A percentile compares a stretch with the other conserved stretches of the same genome.
phyloP scores from a whole-genome alignment of 1,139 yeast species.

The Hemisphaericaspora subhashii region DNA sequence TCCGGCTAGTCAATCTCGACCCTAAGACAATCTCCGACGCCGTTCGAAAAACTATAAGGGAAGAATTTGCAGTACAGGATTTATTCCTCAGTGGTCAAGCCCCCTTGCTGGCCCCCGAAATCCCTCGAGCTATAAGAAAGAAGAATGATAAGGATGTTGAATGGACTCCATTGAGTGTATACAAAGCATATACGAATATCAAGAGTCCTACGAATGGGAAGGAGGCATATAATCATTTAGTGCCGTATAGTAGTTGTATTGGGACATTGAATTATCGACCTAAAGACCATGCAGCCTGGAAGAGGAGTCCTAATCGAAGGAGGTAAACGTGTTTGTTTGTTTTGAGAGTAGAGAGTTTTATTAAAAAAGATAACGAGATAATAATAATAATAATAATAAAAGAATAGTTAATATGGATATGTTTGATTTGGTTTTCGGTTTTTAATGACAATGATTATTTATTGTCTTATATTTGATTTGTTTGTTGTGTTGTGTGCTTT shows the following conservation, averaged over 20 bases:
- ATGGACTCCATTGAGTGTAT: slow-evolving; percentile 41
- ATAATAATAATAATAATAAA: no score
- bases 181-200: slow-evolving; percentile 36
- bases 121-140: slow-evolving; percentile 20
- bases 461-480: no score
- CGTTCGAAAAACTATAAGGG: slow-evolving; percentile 20
- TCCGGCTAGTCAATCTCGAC: slow-evolving; percentile 13
- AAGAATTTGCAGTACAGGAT: slow-evolving; percentile 19
- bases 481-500: no score
- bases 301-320: slow-evolving; percentile 21
- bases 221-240: slow-evolving; percentile 19
- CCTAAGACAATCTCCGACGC: slow-evolving; percentile 17
- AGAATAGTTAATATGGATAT: no score
- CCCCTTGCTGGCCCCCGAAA: background rate
- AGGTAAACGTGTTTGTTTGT: no score
- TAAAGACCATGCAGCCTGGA: slow-evolving; percentile 22
- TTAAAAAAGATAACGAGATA: no score
- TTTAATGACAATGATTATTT: no score
- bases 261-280: slow-evolving; percentile 18
- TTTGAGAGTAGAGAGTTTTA: no score
- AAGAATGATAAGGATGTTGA: slow-evolving; percentile 20
- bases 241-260: slow-evolving; percentile 17
- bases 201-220: slow-evolving; percentile 25
- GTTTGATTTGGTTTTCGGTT: no score
- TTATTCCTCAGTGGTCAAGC: slow-evolving; percentile 12